Percentiles rank a stretch among this genome's conserved stretches.
Conservation (phyloP, 1,284 basidiomycete genomes). For the Cryptococcus maquisensis region DNA sequence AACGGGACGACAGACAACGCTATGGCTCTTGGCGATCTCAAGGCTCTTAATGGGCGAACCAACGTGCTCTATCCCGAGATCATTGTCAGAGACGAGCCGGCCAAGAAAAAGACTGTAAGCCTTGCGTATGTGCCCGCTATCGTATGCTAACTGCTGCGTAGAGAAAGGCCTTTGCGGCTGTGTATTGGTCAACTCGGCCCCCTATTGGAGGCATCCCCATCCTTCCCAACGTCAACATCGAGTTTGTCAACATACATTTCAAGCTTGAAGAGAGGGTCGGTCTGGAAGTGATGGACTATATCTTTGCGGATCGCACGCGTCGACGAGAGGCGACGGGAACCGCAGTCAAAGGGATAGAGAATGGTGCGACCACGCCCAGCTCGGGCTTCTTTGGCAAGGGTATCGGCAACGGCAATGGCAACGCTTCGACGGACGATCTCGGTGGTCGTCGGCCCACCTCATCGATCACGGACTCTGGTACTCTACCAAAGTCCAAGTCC, state of each 20-base stretch:
- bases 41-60: constrained; percentile 80
- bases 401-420: not conserved
- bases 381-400: constrained; percentile 3
- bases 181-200: constrained; percentile 67
- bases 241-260: constrained; percentile 64
- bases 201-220: constrained; percentile 93
- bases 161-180: constrained; percentile 28
- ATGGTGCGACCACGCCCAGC: constrained; percentile 2
- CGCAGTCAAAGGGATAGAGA: constrained; percentile 25
- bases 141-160: not conserved
- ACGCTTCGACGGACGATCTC: constrained; percentile 5
- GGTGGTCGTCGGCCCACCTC: not conserved
- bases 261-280: constrained; percentile 83
- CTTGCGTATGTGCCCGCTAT: no score
- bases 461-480: constrained; percentile 7
- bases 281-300: constrained; percentile 78
- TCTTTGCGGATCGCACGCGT: constrained; percentile 57
- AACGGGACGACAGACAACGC: constrained; percentile 84
- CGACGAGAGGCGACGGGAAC: constrained; percentile 13
- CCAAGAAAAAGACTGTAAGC: constrained; percentile 48
- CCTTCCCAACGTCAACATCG: constrained; percentile 68
- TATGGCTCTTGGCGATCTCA: constrained; percentile 68
- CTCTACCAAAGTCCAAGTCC: constrained; percentile 24
- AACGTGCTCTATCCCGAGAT: constrained; percentile 87
- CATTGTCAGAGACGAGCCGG: constrained; percentile 60